phyloP scores from a whole-genome alignment of 2,329 filamentous ascomycete species.

The Aspergillus carbonarius region DNA sequence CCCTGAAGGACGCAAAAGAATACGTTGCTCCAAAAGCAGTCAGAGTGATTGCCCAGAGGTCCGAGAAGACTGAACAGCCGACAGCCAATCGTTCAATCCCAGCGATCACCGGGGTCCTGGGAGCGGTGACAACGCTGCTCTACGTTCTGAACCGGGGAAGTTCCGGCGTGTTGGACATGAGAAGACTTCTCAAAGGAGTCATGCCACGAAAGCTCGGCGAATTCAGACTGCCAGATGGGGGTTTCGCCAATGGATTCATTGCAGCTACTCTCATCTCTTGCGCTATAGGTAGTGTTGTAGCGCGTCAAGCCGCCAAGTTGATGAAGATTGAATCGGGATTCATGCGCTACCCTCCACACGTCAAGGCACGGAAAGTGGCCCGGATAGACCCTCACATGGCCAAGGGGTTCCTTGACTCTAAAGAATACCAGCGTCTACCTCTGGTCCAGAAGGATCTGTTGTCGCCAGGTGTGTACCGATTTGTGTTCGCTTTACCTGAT shows the following conservation, averaged over 20 bases:
- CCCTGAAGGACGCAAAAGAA: constrained; percentile 27
- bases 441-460: constrained; percentile 33
- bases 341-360: constrained; percentile 36
- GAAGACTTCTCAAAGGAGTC: neutral
- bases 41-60: constrained; percentile 19
- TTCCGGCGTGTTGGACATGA: neutral
- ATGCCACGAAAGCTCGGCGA: constrained; percentile 1
- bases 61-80: constrained; percentile 10
- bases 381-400: constrained; percentile 42
- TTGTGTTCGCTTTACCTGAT: constrained; percentile 52
- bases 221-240: constrained; percentile 14
- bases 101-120: constrained; percentile 13
- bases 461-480: constrained; percentile 38
- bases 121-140: constrained; percentile 34
- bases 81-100: constrained; percentile 31
- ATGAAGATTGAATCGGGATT: constrained; percentile 29
- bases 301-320: constrained; percentile 17
- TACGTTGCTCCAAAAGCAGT: constrained; percentile 20
- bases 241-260: constrained; percentile 24
- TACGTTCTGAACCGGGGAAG: constrained; percentile 26
- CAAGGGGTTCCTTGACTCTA: constrained; percentile 52
- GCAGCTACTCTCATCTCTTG: constrained; percentile 18
- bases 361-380: constrained; percentile 40
- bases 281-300: constrained; percentile 13
- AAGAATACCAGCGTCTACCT: constrained; percentile 49